Evolutionary conservation across 2,329 filamentous ascomycete genomes (phyloP).

Genomic region (Talaromyces sp.): DNA sequence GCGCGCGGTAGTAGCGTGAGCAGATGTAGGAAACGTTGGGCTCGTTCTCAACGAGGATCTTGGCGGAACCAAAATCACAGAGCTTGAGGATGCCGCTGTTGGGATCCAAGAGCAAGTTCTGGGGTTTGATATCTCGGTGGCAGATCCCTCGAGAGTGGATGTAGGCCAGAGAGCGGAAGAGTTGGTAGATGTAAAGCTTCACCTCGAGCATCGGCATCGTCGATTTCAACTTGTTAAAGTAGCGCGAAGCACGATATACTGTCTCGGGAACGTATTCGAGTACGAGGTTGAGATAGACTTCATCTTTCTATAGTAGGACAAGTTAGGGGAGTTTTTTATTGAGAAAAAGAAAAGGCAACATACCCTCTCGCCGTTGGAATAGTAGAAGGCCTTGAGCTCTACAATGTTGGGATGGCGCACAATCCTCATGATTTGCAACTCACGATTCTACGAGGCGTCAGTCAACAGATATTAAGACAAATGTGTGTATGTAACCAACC

Average conservation of each 20-base stretch:
- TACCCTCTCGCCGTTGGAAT: conserved; percentile 97
- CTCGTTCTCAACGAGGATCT: conserved; percentile 97
- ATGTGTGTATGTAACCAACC: conserved; percentile 47
- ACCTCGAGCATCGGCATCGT: conserved; percentile 99
- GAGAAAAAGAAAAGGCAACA: conserved; percentile 24
- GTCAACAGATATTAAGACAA: background rate
- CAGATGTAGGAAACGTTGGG: conserved; percentile 99
- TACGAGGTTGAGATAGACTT: conserved; percentile 97
- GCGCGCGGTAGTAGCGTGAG: conserved; percentile 96
- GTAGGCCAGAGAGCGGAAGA: conserved; percentile 96
- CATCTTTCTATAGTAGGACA: conserved; percentile 66
- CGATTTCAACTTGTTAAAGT: conserved; percentile 99
- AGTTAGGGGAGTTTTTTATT: background rate
- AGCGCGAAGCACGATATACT: conserved; percentile 93
- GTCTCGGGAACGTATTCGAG: conserved; percentile 98
- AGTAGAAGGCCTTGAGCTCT: conserved; percentile 98
- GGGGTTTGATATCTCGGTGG: conserved; percentile 97
- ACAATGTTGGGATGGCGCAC: conserved; percentile 98
- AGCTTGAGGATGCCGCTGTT: conserved; percentile 89
- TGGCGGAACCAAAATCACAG: conserved; percentile 97
- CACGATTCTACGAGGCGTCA: conserved; percentile 70
- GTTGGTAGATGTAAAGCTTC: conserved; percentile 99
- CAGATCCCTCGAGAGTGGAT: conserved; percentile 99
- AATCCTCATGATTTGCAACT: conserved; percentile 99
- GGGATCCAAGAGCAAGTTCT: conserved; percentile 92